Evolutionary conservation across 1,284 basidiomycete species (phyloP).

Genomic region (Cryptococcus deneoformans): DNA sequence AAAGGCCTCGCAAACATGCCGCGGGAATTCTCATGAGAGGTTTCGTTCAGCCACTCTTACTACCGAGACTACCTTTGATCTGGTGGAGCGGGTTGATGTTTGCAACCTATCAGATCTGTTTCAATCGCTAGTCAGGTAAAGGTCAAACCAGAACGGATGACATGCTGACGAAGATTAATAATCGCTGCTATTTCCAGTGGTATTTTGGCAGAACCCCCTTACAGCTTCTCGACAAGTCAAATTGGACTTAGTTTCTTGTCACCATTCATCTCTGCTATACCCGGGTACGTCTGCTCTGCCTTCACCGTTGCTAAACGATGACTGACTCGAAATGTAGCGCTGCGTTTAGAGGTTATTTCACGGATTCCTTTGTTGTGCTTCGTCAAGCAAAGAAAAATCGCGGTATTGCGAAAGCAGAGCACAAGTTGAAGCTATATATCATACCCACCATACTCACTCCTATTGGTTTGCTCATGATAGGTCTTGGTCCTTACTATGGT

Average conservation of each 20-base stretch:
- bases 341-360: conserved; percentile 11
- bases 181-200: conserved; percentile 21
- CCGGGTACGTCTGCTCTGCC: conserved; percentile 9
- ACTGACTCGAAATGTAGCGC: background rate
- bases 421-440: conserved; percentile 20
- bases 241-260: conserved; percentile 24
- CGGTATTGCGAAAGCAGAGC: conserved; percentile 25
- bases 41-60: conserved; percentile 6
- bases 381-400: conserved; percentile 11
- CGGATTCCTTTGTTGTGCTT: conserved; percentile 8
- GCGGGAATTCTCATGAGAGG: conserved; percentile 9
- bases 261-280: conserved; percentile 21
- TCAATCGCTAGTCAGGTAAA: background rate
- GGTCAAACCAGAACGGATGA: background rate
- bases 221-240: conserved; percentile 20
- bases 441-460: conserved; percentile 15
- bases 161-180: background rate
- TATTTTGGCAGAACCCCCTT: conserved; percentile 18
- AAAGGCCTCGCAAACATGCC: conserved; percentile 3
- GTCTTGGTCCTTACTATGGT: conserved; percentile 22
- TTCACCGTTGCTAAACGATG: background rate
- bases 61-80: conserved; percentile 1
- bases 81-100: conserved; percentile 2
- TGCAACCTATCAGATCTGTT: conserved; percentile 1
- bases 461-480: conserved; percentile 24